Evolutionary conservation across 768 basidiomycete species (phyloP).

Genomic region (Pholiota microspora): DNA sequence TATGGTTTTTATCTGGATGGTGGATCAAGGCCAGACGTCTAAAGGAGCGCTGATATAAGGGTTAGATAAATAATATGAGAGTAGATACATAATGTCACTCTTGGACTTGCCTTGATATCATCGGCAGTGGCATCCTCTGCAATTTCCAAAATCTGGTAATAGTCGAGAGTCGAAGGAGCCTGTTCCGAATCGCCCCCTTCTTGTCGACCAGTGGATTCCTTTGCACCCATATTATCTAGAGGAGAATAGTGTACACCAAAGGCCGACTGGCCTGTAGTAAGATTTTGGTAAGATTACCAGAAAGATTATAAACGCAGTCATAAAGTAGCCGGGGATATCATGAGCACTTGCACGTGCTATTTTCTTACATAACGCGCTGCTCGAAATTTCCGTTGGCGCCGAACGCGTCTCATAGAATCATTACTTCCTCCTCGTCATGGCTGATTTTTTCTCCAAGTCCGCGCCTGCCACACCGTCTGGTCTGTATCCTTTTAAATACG

Average conservation of each 20-base stretch:
- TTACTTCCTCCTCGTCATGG: slow-evolving; percentile 33
- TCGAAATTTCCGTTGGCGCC: slow-evolving; percentile 11
- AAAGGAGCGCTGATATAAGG: slow-evolving; percentile 63
- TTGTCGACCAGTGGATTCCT: slow-evolving; percentile 53
- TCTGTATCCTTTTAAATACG: not conserved
- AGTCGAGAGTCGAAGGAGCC: slow-evolving; percentile 46
- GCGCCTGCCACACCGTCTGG: slow-evolving; percentile 21
- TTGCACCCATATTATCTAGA: slow-evolving; percentile 56
- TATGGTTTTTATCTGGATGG: slow-evolving; percentile 86
- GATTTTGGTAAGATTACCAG: not conserved
- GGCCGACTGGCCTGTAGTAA: not conserved
- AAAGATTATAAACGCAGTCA: not conserved
- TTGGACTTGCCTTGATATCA: slow-evolving; percentile 86
- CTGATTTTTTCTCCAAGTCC: slow-evolving; percentile 47
- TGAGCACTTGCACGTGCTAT: not conserved
- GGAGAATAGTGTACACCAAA: no score
- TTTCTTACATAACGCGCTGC: not conserved
- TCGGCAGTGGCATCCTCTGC: slow-evolving; percentile 80
- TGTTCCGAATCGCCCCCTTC: slow-evolving; percentile 14
- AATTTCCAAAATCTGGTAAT: slow-evolving; percentile 80
- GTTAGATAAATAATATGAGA: slow-evolving; percentile 2
- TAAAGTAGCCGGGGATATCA: no score
- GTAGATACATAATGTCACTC: not conserved
- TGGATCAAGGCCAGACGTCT: slow-evolving; percentile 80
- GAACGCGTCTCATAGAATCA: slow-evolving; percentile 1